A percentile compares a stretch with the other conserved stretches of the same genome.
Evolutionary conservation across 306 rosid species (phyloP).

Genomic region (Casuarina cunninghamiana): DNA sequence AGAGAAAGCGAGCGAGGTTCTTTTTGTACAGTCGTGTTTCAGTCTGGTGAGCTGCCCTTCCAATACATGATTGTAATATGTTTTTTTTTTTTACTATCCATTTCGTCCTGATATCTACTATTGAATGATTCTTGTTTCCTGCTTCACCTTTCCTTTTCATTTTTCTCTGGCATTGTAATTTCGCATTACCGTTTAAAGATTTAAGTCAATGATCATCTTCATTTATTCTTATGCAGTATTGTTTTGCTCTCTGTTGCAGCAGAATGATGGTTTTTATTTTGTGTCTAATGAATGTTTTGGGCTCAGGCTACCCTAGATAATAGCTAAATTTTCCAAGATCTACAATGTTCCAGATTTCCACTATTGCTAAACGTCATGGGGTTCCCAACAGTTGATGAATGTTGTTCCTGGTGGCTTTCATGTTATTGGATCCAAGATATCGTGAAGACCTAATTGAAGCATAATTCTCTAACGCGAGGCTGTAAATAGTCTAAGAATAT

Average conservation of each 20-base stretch:
- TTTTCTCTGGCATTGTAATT: not conserved
- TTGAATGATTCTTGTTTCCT: slow-evolving; percentile 19
- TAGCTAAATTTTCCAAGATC: too few relatives aligned
- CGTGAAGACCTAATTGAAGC: too few relatives aligned
- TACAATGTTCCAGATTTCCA: too few relatives aligned
- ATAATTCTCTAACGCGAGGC: too few relatives aligned
- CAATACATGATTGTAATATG: slow-evolving; percentile 39
- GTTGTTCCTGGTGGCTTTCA: too few relatives aligned
- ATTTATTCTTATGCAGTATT: not conserved
- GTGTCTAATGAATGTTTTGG: not conserved
- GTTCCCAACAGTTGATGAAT: too few relatives aligned
- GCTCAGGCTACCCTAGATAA: too few relatives aligned
- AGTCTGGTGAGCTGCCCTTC: slow-evolving; percentile 24
- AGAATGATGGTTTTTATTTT: slow-evolving; percentile 6
- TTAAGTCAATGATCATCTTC: slow-evolving; percentile 11
- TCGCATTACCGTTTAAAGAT: not conserved
- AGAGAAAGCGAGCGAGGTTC: slow-evolving; percentile 16
- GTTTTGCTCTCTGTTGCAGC: slow-evolving; percentile 18
- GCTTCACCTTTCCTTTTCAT: slow-evolving; percentile 29
- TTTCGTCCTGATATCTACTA: slow-evolving; percentile 31
- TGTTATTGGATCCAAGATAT: too few relatives aligned
- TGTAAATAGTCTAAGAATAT: too few relatives aligned
- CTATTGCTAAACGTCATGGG: too few relatives aligned
- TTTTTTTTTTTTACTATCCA: not conserved
- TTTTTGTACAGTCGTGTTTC: slow-evolving; percentile 53